Base-by-base conservation (phyloP, 2,329 filamentous ascomycete genomes). In the Cercospora zeae-maydis region DNA sequence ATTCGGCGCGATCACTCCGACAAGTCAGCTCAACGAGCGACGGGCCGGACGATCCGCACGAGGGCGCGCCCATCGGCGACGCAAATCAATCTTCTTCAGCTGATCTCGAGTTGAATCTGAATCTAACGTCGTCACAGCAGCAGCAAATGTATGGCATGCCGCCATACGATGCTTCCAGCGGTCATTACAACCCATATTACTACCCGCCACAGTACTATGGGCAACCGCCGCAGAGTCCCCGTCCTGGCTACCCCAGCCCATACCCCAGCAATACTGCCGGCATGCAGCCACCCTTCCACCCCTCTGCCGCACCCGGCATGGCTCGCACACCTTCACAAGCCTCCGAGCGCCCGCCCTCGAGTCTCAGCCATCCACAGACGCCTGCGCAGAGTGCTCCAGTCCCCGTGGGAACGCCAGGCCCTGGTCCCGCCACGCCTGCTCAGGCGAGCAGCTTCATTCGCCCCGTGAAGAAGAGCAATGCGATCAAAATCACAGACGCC, bases 401-500 rank as follows among this genome's bases (percentile, higher is more conserved):
- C 24, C 82, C 86, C 36, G 82, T 83, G 16, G 62, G 65, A 27
- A 67, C 65, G 8, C 65, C 67, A 5, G 56, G 62, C 24, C 61
- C 47, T 34, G 58, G 54, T 24, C 58, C 66, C n/a, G 67, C 68
- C 49, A 53, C 68, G 21, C 66, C 64, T 19, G 65, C 66, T 24
- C 58, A 63, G 80, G 85, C 63, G 27, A 63, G 52, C 3, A 83
- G 86, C 68, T 87, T 88, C 65, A 83, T 88, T 64, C 85, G 86
- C 63, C 87, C 88, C 9, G 72, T 77, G 14, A 74, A 85, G 82
- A 91, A 89, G 81, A 92, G 86, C 76, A 87, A 87, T 53, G 87
- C 89, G 1, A 89, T 97, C 68, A 82, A 87, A 54, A 96, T 97
- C 81, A 96, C 92, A 82, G 91, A 92, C 72, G 84, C 88, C 31